Conservation (phyloP, 805 yeast species). For the Sungouiella blattae region DNA sequence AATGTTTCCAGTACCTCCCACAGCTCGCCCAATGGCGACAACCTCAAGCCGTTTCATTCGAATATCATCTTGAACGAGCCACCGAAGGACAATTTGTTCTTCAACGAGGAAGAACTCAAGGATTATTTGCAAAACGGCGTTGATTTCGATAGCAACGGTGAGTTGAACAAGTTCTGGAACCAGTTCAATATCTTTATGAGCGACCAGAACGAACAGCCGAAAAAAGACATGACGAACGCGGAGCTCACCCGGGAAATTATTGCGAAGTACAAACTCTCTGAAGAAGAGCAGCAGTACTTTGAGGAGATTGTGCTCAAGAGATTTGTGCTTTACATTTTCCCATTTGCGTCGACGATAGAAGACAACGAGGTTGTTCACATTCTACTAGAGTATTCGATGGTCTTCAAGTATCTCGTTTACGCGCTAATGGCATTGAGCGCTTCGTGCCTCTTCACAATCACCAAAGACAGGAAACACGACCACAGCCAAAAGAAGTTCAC, state of each 20-base stretch:
- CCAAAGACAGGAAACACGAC: constrained; percentile 11
- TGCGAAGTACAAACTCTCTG: constrained; percentile 12
- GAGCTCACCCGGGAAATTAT: constrained; percentile 11
- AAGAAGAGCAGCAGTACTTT: constrained; percentile 12
- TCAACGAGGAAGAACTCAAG: constrained; percentile 14
- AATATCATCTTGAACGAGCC: constrained; percentile 15
- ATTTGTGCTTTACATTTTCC: constrained; percentile 11
- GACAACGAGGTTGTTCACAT: constrained; percentile 16
- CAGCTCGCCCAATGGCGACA: not conserved
- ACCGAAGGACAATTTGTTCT: constrained; percentile 10
- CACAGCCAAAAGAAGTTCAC: constrained; percentile 14
- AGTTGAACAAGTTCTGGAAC: constrained; percentile 11
- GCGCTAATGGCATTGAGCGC: constrained; percentile 18
- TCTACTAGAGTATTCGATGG: constrained; percentile 17
- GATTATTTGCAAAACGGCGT: constrained; percentile 7
- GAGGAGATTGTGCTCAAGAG: constrained; percentile 8
- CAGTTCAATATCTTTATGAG: constrained; percentile 4
- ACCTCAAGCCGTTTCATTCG: constrained; percentile 16
- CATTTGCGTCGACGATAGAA: constrained; percentile 11
- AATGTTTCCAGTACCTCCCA: not conserved
- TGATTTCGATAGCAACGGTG: constrained; percentile 5
- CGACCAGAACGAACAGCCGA: not conserved
- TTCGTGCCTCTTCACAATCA: constrained; percentile 11
- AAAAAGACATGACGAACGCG: constrained; percentile 5
- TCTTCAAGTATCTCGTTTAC: constrained; percentile 16